Percentiles rank a stretch among this genome's conserved stretches.
Conservation (phyloP, 768 basidiomycete species). For the Mycena crocata region DNA sequence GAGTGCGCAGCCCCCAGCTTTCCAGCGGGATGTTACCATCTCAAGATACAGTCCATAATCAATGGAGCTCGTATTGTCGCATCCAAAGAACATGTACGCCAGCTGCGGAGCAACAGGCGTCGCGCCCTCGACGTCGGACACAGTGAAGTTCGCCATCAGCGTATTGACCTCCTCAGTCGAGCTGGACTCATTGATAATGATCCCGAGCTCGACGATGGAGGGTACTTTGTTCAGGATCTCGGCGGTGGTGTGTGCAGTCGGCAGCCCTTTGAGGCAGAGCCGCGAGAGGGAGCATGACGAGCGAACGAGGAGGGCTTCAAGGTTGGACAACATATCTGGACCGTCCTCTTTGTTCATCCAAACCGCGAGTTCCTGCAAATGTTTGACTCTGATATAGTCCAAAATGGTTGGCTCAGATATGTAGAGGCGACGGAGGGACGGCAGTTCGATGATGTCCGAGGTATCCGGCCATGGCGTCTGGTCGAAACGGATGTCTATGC, state of each 20-base stretch:
- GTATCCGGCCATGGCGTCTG: not conserved
- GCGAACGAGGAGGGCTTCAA: not conserved
- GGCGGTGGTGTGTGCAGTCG: not conserved
- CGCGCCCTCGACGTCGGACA: not conserved
- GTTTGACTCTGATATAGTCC: not conserved
- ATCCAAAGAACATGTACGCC: not conserved
- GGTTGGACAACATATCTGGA: not conserved
- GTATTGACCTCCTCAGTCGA: not conserved
- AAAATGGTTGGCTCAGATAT: not conserved
- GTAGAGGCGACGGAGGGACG: not conserved
- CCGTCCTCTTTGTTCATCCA: not conserved
- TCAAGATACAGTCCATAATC: not conserved
- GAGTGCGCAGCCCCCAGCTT: not conserved
- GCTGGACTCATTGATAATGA: not conserved
- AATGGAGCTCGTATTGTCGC: not conserved
- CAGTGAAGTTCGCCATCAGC: not conserved
- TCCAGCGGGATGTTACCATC: slow-evolving; percentile 9
- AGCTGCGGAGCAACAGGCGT: not conserved
- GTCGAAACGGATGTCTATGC: not conserved
- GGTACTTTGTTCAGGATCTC: not conserved
- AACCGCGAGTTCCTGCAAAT: not conserved
- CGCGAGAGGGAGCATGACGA: not conserved
- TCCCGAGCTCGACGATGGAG: not conserved
- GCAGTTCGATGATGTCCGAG: not conserved
- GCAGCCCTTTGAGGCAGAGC: not conserved